phyloP scores from a whole-genome alignment of 345 rosid species.

The Xanthoceras sorbifolium region DNA sequence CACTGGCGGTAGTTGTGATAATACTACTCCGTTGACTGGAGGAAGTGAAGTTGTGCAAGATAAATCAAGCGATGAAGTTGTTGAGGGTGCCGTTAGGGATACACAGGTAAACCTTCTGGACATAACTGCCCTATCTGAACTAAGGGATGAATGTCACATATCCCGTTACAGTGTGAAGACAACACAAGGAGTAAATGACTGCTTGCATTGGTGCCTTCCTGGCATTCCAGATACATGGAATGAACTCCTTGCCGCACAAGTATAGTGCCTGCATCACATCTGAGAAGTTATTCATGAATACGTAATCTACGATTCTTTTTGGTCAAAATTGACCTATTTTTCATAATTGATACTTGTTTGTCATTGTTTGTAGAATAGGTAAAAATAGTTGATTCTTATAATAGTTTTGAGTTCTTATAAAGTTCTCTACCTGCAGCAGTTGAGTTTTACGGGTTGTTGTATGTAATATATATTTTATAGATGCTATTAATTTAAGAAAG shows the following conservation, averaged over 20 bases:
- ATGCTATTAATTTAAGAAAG: background rate
- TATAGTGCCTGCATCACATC: constrained; percentile 26
- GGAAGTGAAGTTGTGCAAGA: constrained; percentile 50
- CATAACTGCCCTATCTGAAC: constrained; percentile 64
- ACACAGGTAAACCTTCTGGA: constrained; percentile 67
- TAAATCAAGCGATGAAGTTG: constrained; percentile 53
- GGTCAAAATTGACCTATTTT: background rate
- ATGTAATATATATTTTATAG: background rate
- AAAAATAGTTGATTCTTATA: background rate
- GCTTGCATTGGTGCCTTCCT: constrained; percentile 97
- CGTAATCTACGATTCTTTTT: background rate
- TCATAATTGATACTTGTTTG: background rate
- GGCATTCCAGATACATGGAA: constrained; percentile 90
- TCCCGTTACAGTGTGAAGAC: constrained; percentile 50
- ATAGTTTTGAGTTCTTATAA: background rate
- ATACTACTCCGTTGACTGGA: constrained; percentile 52
- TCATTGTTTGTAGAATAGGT: background rate
- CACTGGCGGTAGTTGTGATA: constrained; percentile 75
- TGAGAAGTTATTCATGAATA: background rate
- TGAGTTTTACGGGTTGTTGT: background rate
- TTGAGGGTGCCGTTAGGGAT: constrained; percentile 58
- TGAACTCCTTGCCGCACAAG: constrained; percentile 60
- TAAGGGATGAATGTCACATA: constrained; percentile 77
- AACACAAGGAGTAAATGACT: constrained; percentile 55
- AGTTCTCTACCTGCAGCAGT: background rate